phyloP scores from a whole-genome alignment of 2,329 filamentous ascomycete species.

The Atkinsonella texensis region DNA sequence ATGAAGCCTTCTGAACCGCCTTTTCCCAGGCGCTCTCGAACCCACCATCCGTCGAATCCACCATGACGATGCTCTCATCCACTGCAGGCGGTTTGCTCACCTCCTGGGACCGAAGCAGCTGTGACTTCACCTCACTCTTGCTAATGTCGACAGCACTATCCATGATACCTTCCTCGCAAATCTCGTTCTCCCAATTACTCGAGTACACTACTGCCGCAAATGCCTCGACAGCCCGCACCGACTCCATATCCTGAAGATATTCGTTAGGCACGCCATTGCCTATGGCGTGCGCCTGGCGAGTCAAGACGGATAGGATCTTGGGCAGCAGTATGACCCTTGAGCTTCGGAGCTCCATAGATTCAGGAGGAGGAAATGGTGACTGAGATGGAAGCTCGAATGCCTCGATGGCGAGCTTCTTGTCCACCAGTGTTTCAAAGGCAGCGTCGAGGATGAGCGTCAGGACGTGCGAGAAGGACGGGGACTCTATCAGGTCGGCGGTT shows the following conservation, averaged over 20 bases:
- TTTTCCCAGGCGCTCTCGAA: conserved; percentile 63
- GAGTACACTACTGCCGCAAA: conserved; percentile 83
- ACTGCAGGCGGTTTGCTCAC: conserved; percentile 24
- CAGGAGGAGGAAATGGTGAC: conserved; percentile 27
- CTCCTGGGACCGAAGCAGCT: conserved; percentile 7
- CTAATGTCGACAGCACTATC: conserved; percentile 23
- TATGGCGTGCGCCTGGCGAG: conserved; percentile 80
- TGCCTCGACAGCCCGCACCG: conserved; percentile 63
- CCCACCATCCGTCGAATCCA: conserved; percentile 32
- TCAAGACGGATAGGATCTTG: conserved; percentile 79
- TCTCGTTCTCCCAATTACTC: conserved; percentile 66
- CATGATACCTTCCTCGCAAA: conserved; percentile 35
- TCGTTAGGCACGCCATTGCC: conserved; percentile 65
- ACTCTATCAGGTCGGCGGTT: conserved; percentile 90
- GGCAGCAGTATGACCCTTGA: conserved; percentile 63
- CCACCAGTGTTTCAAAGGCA: conserved; percentile 72
- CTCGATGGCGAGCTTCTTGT: conserved; percentile 66
- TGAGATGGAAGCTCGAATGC: conserved; percentile 52
- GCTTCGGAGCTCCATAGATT: conserved; percentile 37
- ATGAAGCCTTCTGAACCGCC: conserved; percentile 29
- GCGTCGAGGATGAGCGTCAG: conserved; percentile 77
- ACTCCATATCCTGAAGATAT: conserved; percentile 64
- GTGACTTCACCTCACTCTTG: conserved; percentile 14
- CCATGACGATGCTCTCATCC: conserved; percentile 35
- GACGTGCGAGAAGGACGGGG: conserved; percentile 79